phyloP scores from a whole-genome alignment of 495 filamentous ascomycete genomes.

The Amphirosellinia nigrospora region DNA sequence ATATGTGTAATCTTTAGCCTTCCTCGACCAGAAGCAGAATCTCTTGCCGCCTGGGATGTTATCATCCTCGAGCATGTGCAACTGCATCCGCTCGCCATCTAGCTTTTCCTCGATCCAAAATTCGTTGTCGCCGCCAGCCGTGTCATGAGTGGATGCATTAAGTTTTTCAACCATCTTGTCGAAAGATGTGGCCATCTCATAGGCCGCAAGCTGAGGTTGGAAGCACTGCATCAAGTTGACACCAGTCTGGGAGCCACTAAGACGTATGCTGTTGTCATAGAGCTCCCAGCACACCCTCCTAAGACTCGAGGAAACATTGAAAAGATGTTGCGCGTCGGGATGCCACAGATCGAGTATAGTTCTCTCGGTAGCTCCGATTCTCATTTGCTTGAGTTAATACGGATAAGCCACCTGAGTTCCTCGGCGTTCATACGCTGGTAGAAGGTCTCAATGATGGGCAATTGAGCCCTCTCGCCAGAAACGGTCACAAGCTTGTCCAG shows the following conservation, averaged over 20 bases:
- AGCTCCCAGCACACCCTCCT: constrained; percentile 96
- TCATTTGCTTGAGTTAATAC: constrained; percentile 98
- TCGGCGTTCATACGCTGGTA: constrained; percentile 92
- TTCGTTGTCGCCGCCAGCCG: constrained; percentile 69
- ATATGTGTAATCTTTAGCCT: constrained; percentile 96
- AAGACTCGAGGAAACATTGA: constrained; percentile 89
- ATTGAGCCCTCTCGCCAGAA: constrained; percentile 80
- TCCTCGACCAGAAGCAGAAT: constrained; percentile 93
- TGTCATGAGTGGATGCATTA: constrained; percentile 44
- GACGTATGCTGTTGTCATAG: constrained; percentile 72
- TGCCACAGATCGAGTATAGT: constrained; percentile 93
- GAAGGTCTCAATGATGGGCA: constrained; percentile 79
- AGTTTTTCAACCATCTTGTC: constrained; percentile 81
- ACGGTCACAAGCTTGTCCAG: constrained; percentile 79
- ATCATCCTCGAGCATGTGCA: constrained; percentile 85
- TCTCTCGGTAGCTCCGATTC: constrained; percentile 94
- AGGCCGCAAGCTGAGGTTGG: constrained; percentile 95
- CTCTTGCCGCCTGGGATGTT: constrained; percentile 68
- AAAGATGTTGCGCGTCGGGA: constrained; percentile 87
- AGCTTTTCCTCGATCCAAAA: constrained; percentile 99
- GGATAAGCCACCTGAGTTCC: constrained; percentile 91
- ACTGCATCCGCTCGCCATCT: constrained; percentile 95
- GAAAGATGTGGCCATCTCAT: constrained; percentile 82
- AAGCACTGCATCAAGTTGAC: constrained; percentile 93
- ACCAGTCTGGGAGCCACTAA: constrained; percentile 76